Percentiles rank a stretch among this genome's conserved stretches.
phyloP scores from a whole-genome alignment of 1,284 basidiomycete species.

The Puccinia brachypodii region DNA sequence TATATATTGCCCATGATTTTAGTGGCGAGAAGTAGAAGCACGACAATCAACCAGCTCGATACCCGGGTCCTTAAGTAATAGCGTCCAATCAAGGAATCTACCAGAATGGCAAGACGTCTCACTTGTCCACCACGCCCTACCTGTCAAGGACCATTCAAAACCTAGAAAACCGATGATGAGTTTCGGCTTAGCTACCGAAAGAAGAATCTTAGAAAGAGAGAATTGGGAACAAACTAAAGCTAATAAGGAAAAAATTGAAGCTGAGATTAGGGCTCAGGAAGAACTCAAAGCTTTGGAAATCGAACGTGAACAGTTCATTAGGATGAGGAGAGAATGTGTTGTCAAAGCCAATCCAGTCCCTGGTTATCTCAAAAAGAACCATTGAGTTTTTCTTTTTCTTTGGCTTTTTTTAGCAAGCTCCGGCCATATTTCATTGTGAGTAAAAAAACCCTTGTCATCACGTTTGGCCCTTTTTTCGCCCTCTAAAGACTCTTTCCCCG shows the following conservation, averaged over 20 bases:
- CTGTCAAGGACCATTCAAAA: constrained; percentile 35
- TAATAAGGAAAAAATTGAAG: constrained; percentile 30
- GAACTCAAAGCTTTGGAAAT: constrained; percentile 14
- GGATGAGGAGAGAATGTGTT: constrained; percentile 35
- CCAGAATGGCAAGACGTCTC: constrained; percentile 43
- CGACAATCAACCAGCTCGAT: background rate
- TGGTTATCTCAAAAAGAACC: constrained; percentile 25
- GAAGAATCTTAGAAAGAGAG: constrained; percentile 37
- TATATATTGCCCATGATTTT: background rate
- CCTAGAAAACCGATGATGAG: constrained; percentile 2
- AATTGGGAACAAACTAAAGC: constrained; percentile 44
- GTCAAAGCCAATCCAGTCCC: constrained; percentile 40
- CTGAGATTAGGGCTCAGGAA: constrained; percentile 32
- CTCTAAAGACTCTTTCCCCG: too few species aligned
- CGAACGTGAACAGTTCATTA: constrained; percentile 28
- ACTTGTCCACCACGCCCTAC: constrained; percentile 44
- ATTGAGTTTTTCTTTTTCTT: background rate
- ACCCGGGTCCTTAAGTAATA: background rate
- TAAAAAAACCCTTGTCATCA: too few species aligned
- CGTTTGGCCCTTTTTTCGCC: too few species aligned
- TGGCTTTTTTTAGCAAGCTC: background rate
- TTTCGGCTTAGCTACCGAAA: constrained; percentile 36
- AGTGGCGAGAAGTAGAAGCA: constrained; percentile 43
- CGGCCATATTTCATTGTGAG: background rate
- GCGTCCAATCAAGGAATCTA: background rate